Base-by-base conservation (phyloP, 495 filamentous ascomycete genomes). In the Choiromyces venosus region DNA sequence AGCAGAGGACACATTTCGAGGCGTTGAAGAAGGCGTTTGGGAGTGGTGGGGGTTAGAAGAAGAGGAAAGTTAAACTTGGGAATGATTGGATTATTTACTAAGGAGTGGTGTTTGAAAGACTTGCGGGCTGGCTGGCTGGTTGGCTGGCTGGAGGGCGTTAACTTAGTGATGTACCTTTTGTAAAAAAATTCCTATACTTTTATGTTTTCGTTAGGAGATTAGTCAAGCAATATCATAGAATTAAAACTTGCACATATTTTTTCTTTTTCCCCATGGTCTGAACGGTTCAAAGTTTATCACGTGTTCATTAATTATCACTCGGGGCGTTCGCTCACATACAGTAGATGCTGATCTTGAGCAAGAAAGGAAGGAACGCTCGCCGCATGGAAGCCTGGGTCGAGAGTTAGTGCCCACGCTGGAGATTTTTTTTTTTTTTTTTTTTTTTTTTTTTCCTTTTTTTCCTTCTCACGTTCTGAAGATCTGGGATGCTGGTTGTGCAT, bases 1-100 rank as follows among this genome's bases (percentile, higher is more conserved):
- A 96, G 78, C 87, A 92, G 82, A 88, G 89, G 83, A 83, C 86
- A 82, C 87, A 90, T 81, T 91, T 91, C 79, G 88, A 90, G 80
- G 84, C 78, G 73, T 71, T 88, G 73, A 89, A 88, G 82, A 82
- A 84, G 72, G 83, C 75, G 4, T 79, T 82, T 73, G 78, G 70
- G 37, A 39, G 52, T 25, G 36, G 66, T 25, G 52, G 52, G 52
- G 33, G 52, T 61, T 61, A n/a, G n/a, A n/a, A n/a, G n/a, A n/a
- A n/a, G 25, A 61, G 3, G 18, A 4, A 4, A 42, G 10, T 25
- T 52, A 8, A 61, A 5, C 25, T 16, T 61, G 52, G 14, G 52
- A 61, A 14, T 4, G 25, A 25, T 33, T 33, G 52, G 52, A 16
- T 61, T 61, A 61, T 61, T 33, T 61, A 33, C 52, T 61, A 61